phyloP scores from a whole-genome alignment of 148 eudicot species.

The Rhododendron molle region DNA sequence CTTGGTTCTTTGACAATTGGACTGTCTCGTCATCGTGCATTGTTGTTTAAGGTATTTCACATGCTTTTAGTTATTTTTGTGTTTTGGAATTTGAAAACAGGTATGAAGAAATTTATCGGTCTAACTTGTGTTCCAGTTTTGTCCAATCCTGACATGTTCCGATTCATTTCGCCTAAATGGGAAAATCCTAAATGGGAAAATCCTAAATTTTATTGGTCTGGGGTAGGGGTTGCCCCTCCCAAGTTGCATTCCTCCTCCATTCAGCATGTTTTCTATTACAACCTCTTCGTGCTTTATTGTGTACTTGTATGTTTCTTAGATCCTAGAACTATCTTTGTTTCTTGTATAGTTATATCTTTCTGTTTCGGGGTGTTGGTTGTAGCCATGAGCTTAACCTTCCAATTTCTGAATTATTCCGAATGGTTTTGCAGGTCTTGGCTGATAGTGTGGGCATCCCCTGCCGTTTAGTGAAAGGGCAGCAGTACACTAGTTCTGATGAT shows the following conservation, averaged over 20 bases:
- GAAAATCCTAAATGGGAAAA: too few species aligned
- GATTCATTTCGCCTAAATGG: neutral
- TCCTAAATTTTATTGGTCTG: neutral
- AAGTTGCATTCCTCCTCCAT: neutral
- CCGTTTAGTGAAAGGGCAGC: slow-evolving; percentile 81
- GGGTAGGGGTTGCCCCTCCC: neutral
- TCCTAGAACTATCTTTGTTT: neutral
- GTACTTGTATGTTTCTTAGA: neutral
- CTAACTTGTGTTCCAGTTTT: neutral
- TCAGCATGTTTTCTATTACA: neutral
- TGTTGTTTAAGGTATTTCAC: slow-evolving; percentile 77
- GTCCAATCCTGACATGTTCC: neutral
- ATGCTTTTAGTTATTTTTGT: neutral
- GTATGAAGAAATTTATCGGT: neutral
- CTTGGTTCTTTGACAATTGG: slow-evolving; percentile 88
- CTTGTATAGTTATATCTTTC: neutral
- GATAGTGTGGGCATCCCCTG: slow-evolving; percentile 88
- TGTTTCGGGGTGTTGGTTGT: neutral
- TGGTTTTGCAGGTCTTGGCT: slow-evolving; percentile 72
- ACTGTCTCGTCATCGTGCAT: slow-evolving; percentile 90
- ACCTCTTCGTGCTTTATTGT: neutral
- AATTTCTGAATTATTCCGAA: neutral
- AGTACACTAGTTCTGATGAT: slow-evolving; percentile 79
- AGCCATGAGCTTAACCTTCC: slow-evolving; percentile 4
- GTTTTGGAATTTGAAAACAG: neutral